These are phyloP conservation scores for Gracilaria domingensis DNA, from an alignment of 23 red algal species.

Conservation along the genomic window DNA sequence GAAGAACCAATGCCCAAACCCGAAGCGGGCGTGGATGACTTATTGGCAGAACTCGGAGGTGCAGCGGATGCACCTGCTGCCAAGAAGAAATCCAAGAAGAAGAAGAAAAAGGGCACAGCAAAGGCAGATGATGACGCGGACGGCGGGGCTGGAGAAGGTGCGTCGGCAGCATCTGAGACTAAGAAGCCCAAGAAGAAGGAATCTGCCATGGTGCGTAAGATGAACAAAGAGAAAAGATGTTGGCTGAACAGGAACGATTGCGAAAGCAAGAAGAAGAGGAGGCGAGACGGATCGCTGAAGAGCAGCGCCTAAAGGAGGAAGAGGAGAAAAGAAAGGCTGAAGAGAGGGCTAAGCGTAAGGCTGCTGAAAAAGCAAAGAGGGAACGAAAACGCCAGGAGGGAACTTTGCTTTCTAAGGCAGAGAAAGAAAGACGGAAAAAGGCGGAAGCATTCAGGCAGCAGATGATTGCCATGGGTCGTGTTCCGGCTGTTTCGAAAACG, in stretches of 20 bases:
- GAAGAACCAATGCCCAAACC: neutral
- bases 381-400: conserved; percentile 87
- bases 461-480: conserved; percentile 64
- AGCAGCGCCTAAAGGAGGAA: conserved; percentile 58
- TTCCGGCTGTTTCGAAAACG: conserved; percentile 35
- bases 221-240: conserved; percentile 73
- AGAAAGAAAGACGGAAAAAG: conserved; percentile 78
- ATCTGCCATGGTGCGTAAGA: conserved; percentile 82
- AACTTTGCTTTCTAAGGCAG: conserved; percentile 82
- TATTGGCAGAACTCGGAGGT: conserved; percentile 50
- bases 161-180: conserved; percentile 19
- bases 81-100: conserved; percentile 92
- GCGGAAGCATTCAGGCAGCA: conserved; percentile 86
- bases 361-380: conserved; percentile 76
- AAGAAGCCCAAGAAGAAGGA: conserved; percentile 92
- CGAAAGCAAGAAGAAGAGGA: conserved; percentile 54
- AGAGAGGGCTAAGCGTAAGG: conserved; percentile 83
- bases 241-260: conserved; percentile 70
- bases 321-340: conserved; percentile 66
- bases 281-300: conserved; percentile 48
- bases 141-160: conserved; percentile 28
- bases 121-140: conserved; percentile 74
- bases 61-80: conserved; percentile 45
- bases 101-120: conserved; percentile 79
- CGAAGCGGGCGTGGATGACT: conserved; percentile 22